phyloP scores from a whole-genome alignment of 1,284 basidiomycete species.

The Ceratobasidium sp. region DNA sequence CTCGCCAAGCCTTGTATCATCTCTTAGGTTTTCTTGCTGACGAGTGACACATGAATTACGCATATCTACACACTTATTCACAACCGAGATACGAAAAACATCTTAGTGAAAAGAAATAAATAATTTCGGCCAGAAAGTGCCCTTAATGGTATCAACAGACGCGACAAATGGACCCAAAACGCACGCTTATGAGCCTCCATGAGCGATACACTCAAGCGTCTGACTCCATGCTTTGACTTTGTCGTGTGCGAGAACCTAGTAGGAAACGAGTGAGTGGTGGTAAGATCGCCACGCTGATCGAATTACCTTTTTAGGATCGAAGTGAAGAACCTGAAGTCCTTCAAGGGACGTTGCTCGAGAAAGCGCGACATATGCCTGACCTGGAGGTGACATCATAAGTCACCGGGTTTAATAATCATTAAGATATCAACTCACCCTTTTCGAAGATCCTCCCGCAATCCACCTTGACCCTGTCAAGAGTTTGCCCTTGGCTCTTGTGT shows the following conservation, averaged over 20 bases:
- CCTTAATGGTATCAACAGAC: background rate
- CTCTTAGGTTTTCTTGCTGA: too few species aligned
- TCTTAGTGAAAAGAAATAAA: background rate
- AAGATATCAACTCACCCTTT: conserved; percentile 80
- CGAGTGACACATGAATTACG: too few species aligned
- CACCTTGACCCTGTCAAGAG: conserved; percentile 85
- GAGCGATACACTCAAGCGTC: conserved; percentile 64
- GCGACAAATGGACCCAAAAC: background rate
- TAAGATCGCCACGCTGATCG: background rate
- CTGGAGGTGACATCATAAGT: conserved; percentile 56
- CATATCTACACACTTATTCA: background rate
- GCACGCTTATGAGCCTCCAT: conserved; percentile 6
- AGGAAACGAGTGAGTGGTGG: conserved; percentile 54
- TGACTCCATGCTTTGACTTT: conserved; percentile 77
- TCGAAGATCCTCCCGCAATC: conserved; percentile 88
- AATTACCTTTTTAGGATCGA: conserved; percentile 82
- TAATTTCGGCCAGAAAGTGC: background rate
- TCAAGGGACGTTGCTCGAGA: conserved; percentile 94
- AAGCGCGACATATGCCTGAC: conserved; percentile 95
- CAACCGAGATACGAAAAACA: background rate
- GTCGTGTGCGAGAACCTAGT: conserved; percentile 58
- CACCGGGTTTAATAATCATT: too few species aligned
- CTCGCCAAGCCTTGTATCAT: too few species aligned
- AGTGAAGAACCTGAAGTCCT: conserved; percentile 90
- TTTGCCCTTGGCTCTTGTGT: conserved; percentile 94